Evolutionary conservation across 495 filamentous ascomycete genomes (phyloP), one percentile per base, ranked within the genome.

Genomic region (Aspergillus conjunctus): DNA sequence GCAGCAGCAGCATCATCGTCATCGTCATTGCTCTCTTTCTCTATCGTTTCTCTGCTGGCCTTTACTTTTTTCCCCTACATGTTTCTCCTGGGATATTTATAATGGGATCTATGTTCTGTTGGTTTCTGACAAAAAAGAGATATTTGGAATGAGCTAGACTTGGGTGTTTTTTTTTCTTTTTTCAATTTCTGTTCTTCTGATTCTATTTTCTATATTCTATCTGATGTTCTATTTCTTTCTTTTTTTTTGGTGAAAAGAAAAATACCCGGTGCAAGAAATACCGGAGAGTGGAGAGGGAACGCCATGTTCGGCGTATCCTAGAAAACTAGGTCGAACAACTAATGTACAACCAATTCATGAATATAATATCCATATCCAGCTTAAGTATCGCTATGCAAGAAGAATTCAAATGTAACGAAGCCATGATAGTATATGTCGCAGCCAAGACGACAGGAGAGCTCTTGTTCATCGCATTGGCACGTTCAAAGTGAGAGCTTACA

Each of bases 291-390:
- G 69, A 68, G 65, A 68, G 56, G 51, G 60, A 26, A 59, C 58
- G 44, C 60, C n/a, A 22, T 48, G 18, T 48, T 18, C 26, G n/a
- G 43, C 60, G 56, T 60, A 58, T 59, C 61, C 54, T 55, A 12
- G 20, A 63, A 60, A 26, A 68, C 71, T 71, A 74, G 64, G 70
- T 75, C 65, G 71, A 70, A 68, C 69, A 68, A 60, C 61, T 73
- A 76, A 71, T 77, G 62, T 76, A 77, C 73, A 74, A 68, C 60
- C 64, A 51, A 44, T 58, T 54, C 52, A 52, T 58, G 39, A 55
- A 54, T 60, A 57, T 53, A 43, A 59, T 45, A 56, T 66, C 64
- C 64, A 63, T 45, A 56, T 66, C 64, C 64, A 63, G 17, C 54
- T 44, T 61, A 17, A 48, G 57, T 31, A 61, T 54, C 70, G 73